A percentile compares a stretch with the other conserved stretches of the same genome.
These are phyloP conservation scores for Chytriomyces sp. DNA, from an alignment of 192 early-diverging fungal genomes.

Conservation along the genomic window DNA sequence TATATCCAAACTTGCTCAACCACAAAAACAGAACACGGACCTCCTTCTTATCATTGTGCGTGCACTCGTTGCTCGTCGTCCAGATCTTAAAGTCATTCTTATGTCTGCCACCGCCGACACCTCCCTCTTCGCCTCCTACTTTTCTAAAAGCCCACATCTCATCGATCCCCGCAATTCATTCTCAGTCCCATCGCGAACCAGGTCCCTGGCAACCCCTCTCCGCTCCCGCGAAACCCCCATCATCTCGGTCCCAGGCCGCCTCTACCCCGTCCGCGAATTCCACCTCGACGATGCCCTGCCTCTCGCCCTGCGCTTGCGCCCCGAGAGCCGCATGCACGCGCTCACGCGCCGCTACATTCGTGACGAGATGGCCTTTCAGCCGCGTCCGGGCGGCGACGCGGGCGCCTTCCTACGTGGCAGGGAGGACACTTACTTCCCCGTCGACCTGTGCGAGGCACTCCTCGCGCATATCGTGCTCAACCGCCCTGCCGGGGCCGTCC, in stretches of 20 bases:
- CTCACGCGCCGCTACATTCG: conserved; percentile 18
- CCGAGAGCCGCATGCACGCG: background rate
- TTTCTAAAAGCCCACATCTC: conserved; percentile 39
- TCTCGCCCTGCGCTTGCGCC: conserved; percentile 5
- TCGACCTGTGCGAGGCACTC: conserved; percentile 58
- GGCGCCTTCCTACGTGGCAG: background rate
- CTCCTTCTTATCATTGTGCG: conserved; percentile 78
- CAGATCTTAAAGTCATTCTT: conserved; percentile 74
- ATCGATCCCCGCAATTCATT: background rate
- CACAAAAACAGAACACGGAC: conserved; percentile 61
- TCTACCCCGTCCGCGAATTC: conserved; percentile 54
- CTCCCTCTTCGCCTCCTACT: conserved; percentile 76
- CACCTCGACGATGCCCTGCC: conserved; percentile 66
- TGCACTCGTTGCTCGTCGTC: conserved; percentile 53
- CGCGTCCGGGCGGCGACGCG: background rate
- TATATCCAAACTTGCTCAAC: conserved; percentile 28
- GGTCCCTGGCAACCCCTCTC: background rate
- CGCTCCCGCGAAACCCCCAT: too few relatives aligned
- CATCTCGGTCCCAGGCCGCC: conserved; percentile 60
- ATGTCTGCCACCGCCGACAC: conserved; percentile 93
- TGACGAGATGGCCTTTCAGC: conserved; percentile 1
- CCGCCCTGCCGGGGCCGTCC: conserved; percentile 61
- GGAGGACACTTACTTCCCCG: conserved; percentile 37
- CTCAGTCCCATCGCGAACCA: background rate
- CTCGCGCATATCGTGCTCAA: conserved; percentile 55